Conservation (phyloP, 106 monocot genomes). For the Dendrobium catenatum region DNA sequence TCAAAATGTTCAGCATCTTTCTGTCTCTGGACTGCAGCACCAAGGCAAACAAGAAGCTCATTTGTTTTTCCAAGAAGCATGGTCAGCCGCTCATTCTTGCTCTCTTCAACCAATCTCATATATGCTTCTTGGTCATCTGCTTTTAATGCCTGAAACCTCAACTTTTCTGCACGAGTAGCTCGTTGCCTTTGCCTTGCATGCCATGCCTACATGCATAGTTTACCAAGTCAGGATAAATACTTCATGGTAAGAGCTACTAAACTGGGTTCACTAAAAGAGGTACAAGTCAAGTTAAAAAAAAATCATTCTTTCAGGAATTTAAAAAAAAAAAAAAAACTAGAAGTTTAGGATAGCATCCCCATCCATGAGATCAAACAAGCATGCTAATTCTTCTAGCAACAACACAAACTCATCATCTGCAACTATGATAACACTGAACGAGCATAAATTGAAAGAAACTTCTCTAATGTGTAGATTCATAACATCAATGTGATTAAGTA, state of each 20-base stretch:
- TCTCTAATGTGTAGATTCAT: not conserved
- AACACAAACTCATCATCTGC: not conserved
- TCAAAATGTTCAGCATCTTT: constrained; percentile 78
- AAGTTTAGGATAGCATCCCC: not conserved
- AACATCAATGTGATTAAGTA: not conserved
- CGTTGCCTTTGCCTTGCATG: constrained; percentile 92
- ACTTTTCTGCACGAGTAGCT: constrained; percentile 78
- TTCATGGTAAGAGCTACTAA: not conserved
- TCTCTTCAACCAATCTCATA: constrained; percentile 98
- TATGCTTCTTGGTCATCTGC: constrained; percentile 98
- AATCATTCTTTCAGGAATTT: not conserved
- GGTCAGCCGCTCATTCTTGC: constrained; percentile 93
- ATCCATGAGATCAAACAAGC: not conserved
- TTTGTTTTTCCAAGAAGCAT: constrained; percentile 96
- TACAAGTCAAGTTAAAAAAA: not conserved
- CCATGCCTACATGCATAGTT: constrained; percentile 53
- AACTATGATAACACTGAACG: not conserved
- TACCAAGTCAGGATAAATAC: not conserved
- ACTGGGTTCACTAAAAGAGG: not conserved
- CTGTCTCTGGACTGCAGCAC: constrained; percentile 92
- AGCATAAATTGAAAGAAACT: not conserved
- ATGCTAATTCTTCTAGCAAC: not conserved
- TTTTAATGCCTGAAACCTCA: constrained; percentile 78
- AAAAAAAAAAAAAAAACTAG: not conserved
- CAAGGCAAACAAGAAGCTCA: constrained; percentile 94